Conservation (phyloP, 2,329 filamentous ascomycete genomes). For the Malbranchea zuffiana region DNA sequence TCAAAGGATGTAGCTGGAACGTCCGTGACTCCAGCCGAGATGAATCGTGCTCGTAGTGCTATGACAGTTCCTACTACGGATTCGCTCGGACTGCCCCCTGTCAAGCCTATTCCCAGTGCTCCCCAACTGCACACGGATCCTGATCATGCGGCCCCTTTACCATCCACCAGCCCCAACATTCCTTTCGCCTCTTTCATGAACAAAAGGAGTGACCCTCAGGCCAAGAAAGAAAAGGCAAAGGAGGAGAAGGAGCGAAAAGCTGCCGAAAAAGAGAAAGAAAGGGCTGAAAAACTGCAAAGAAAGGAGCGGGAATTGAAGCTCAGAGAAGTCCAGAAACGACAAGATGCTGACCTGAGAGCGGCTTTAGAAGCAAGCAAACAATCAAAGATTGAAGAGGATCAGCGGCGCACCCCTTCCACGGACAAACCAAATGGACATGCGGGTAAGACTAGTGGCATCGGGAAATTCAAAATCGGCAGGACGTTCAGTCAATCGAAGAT, state of each 20-base stretch:
- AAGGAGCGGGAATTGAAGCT: constrained; percentile 47
- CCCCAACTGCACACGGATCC: constrained; percentile 38
- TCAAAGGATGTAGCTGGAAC: constrained; percentile 22
- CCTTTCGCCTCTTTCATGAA: constrained; percentile 22
- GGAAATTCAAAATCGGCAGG: constrained; percentile 60
- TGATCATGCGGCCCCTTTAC: constrained; percentile 18
- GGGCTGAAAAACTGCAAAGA: constrained; percentile 41
- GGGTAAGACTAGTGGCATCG: constrained; percentile 39
- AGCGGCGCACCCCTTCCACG: constrained; percentile 19
- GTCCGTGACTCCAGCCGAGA: constrained; percentile 21
- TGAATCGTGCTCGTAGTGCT: constrained; percentile 33
- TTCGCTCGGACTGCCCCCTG: constrained; percentile 24
- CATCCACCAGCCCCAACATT: constrained; percentile 15
- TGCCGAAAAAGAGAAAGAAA: constrained; percentile 39
- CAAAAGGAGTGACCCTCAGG: constrained; percentile 49
- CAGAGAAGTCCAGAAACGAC: constrained; percentile 46
- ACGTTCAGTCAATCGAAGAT: constrained; percentile 54
- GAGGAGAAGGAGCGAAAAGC: constrained; percentile 50
- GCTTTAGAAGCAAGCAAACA: constrained; percentile 57
- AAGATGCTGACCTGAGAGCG: constrained; percentile 52
- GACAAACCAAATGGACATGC: constrained; percentile 4
- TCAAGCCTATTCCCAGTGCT: constrained; percentile 33
- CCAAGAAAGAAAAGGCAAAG: constrained; percentile 54
- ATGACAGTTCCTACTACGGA: constrained; percentile 27
- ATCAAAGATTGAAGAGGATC: constrained; percentile 46